Evolutionary conservation across 768 basidiomycete species (phyloP), one percentile per base, ranked within the genome.

Genomic region (Gautieria morchelliformis): DNA sequence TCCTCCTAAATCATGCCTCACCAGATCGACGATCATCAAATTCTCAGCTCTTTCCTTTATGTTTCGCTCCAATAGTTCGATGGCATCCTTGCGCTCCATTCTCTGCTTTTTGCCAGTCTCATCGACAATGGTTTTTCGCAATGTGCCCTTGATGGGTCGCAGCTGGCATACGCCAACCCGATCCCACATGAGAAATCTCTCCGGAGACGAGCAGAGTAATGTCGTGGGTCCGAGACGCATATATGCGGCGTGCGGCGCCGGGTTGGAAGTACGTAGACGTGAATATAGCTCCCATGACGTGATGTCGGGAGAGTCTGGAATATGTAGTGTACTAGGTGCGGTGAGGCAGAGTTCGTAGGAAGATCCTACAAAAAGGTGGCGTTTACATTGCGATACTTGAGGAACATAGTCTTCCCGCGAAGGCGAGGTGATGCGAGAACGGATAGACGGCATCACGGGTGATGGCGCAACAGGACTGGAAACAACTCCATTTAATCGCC

Each of bases 1-100:
- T 32, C 82, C 82, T 62, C 94, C 84, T 35, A 98, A 74, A 70
- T 98, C 94, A 62, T 96, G 89, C 35, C 93, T 82, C 64, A 95
- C 95, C 49, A 98, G 81, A 68, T 97, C 94, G 24, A 96, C 94
- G 61, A 98, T 96, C 94, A 98, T 97, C 57, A 98, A 71, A 67
- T 98, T 98, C 73, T 97, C 94, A 0, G 93, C 94, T 1, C 94
- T 83, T 69, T 98, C 94, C 68, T 98, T 98, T 44, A 72, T 74
- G 67, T 79, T 87, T 5, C 85, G 84, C 14, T 74, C 74, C 57
- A 87, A 70, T 14, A 77, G 68, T 69, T 83, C 63, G 63, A 86
- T 83, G n/a, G 85, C 85, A 49, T 81, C 78, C 55, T 77, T 80
- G 27, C 81, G 81, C 17, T 78, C 84, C 58, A 85, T 75, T 8